A percentile compares a stretch with the other conserved stretches of the same genome.
phyloP scores from a whole-genome alignment of 495 filamentous ascomycete species.

The Aspergillus sparsus region DNA sequence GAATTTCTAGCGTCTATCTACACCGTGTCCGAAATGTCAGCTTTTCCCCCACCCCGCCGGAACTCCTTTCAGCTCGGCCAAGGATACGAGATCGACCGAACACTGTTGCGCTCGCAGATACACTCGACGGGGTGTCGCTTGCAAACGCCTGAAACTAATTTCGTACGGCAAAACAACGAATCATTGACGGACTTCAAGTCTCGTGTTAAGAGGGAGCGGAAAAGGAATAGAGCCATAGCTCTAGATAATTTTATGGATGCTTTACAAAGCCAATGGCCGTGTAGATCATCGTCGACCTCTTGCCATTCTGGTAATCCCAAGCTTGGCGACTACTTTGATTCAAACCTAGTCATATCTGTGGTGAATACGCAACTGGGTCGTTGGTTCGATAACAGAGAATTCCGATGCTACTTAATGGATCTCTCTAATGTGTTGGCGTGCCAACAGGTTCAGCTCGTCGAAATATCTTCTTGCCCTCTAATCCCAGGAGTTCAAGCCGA shows the following conservation, averaged over 20 bases:
- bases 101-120: not conserved
- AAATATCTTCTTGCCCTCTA: not conserved
- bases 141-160: conserved; percentile 10
- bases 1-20: conserved; percentile 42
- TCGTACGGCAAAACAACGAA: not conserved
- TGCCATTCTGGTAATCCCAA: not conserved
- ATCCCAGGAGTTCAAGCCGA: not conserved
- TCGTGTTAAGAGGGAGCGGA: not conserved
- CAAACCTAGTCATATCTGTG: not conserved
- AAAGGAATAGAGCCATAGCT: not conserved
- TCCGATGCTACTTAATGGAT: conserved; percentile 8
- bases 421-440: not conserved
- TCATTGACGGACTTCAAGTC: not conserved
- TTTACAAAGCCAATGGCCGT: not conserved
- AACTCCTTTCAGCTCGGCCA: not conserved
- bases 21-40: conserved; percentile 23
- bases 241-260: conserved; percentile 5
- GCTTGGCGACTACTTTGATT: conserved; percentile 6
- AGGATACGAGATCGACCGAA: conserved; percentile 2
- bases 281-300: not conserved
- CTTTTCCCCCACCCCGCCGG: conserved; percentile 13
- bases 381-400: conserved; percentile 20
- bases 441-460: not conserved
- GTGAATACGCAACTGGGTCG: not conserved
- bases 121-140: not conserved